Base-by-base conservation (phyloP, 1,284 basidiomycete genomes). In the Ceratobasidium sp. region DNA sequence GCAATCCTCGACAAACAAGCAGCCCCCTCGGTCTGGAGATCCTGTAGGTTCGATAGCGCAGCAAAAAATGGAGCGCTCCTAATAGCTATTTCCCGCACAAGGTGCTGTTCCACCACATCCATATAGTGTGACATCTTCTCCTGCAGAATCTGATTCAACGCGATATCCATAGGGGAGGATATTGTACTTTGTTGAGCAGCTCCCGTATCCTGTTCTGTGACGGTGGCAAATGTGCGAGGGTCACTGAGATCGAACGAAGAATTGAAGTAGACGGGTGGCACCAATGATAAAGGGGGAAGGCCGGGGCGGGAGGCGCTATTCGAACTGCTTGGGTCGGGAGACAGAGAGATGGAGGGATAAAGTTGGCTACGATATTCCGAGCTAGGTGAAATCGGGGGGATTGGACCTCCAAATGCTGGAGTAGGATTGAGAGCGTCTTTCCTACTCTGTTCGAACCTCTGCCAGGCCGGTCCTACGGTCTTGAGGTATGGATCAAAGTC, bases 51-150 rank as follows among this genome's bases (percentile, higher is more conserved):
- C 9, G 94, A 90, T 27, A 99, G 88, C 0, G 97, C 98, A 0
- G 96, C 93, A 80, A 99, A 99, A 87, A 99, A 99, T 1, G 95
- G 95, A 0, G 93, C 89, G 0, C 95, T 95, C 4, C 96, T 92
- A 11, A 92, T 84, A 7, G 93, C 92, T 73, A 99, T 98, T 83
- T 98, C 97, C 78, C 91, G 90, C 16, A 98, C 89, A 71, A 99
- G 91, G 81, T 99, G 96, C 77, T 96, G 91, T 80, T 99, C 97
- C 76, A 99, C 89, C 1, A 93, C 93, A 81, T 98, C 98, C 7
- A 96, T 92, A 79, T 98, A 93, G 76, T 95, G 92, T 14, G 95
- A 96, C 74, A 98, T 88, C 79, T 91, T 92, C 80, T 98, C 96
- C n/a, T 98, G 91, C 0, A 97, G 85, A 85, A 83, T 92, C 84